Evolutionary conservation across 2,329 filamentous ascomycete species (phyloP).

Genomic region (Colletotrichum nymphaeae): DNA sequence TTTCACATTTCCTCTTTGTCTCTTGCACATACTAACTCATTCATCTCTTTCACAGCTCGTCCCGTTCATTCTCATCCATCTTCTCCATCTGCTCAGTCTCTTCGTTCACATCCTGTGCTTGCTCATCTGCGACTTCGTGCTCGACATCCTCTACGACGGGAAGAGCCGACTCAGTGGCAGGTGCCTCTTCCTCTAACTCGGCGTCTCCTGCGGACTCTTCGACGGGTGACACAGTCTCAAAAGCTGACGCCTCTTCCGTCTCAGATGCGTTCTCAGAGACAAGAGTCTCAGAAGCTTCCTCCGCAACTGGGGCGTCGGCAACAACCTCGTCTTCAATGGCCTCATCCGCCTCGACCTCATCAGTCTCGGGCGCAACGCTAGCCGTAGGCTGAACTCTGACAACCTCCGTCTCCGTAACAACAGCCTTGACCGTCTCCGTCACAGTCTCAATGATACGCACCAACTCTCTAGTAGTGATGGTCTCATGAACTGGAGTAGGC

Average conservation of each 20-base stretch:
- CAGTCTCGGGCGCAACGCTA: background rate
- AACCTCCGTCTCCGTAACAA: slow-evolving; percentile 43
- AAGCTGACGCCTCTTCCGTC: background rate
- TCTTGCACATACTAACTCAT: background rate
- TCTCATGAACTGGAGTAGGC: slow-evolving; percentile 37
- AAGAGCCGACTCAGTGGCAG: background rate
- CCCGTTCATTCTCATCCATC: background rate
- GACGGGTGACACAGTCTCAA: background rate
- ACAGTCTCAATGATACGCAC: slow-evolving; percentile 49
- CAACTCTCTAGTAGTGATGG: slow-evolving; percentile 42
- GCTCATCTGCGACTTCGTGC: background rate
- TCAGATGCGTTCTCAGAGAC: background rate
- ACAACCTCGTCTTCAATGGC: too few relatives aligned
- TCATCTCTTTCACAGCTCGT: slow-evolving; percentile 14
- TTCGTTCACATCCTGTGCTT: background rate
- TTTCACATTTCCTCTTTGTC: background rate
- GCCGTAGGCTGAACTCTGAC: slow-evolving; percentile 16
- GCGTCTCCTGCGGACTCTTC: background rate
- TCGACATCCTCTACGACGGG: background rate
- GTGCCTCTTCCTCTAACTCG: background rate
- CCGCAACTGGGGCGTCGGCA: background rate
- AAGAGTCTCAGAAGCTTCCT: background rate
- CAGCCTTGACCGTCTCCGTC: slow-evolving; percentile 40
- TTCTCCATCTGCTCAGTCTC: background rate
- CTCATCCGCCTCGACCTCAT: background rate